These are phyloP conservation scores for Galerina marginata DNA, from an alignment of 768 basidiomycete species.

Conservation along the genomic window DNA sequence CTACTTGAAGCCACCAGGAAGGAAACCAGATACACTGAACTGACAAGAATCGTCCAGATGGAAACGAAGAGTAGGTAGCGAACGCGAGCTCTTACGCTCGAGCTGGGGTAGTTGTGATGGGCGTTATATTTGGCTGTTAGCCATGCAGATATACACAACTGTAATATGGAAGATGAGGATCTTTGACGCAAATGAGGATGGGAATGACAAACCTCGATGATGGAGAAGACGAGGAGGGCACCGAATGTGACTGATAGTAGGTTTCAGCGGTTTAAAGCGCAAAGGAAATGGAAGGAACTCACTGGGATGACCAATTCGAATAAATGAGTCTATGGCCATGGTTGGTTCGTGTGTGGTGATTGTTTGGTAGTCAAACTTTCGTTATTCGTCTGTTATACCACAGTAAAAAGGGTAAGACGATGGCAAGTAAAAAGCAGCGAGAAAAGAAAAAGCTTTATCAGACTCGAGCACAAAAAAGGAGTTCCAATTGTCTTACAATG, in stretches of 20 bases:
- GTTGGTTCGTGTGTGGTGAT: neutral
- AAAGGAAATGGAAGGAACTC: neutral
- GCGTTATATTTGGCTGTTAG: constrained; percentile 63
- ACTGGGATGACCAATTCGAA: neutral
- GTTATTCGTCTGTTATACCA: too few species aligned
- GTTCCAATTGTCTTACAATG: neutral
- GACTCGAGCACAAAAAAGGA: neutral
- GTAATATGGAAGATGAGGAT: neutral
- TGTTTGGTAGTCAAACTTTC: neutral
- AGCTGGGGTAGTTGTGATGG: constrained; percentile 54
- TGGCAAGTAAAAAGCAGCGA: neutral
- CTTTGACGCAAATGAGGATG: neutral
- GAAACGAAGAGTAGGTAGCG: constrained; percentile 70
- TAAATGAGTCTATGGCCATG: neutral
- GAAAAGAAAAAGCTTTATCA: neutral
- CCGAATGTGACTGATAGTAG: constrained; percentile 48
- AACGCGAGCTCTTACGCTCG: constrained; percentile 61
- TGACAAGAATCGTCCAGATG: constrained; percentile 68
- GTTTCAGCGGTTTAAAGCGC: neutral
- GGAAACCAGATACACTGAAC: constrained; percentile 54
- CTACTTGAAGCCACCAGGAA: constrained; percentile 57
- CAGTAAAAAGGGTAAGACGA: neutral
- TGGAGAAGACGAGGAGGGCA: constrained; percentile 58
- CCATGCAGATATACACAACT: constrained; percentile 71
- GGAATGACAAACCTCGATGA: constrained; percentile 49